Conservation (phyloP, 768 basidiomycete genomes). For the Suillus cothurnatus region DNA sequence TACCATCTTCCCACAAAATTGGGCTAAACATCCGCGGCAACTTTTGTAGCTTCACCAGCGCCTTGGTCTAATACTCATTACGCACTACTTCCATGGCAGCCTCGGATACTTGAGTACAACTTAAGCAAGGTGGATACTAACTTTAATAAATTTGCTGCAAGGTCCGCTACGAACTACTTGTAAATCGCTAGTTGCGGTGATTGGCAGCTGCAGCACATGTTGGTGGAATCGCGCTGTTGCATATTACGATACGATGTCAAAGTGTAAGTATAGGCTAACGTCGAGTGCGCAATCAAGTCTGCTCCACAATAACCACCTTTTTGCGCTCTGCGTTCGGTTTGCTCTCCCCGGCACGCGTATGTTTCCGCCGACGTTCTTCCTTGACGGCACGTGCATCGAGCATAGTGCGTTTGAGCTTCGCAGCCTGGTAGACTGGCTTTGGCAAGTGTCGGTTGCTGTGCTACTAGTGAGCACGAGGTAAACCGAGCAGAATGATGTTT, state of each 20-base stretch:
- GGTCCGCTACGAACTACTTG: background rate
- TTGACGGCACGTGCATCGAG: conserved; percentile 86
- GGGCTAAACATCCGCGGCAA: no score
- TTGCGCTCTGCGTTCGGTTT: conserved; percentile 94
- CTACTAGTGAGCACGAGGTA: conserved; percentile 6
- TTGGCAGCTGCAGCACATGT: background rate
- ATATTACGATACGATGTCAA: background rate
- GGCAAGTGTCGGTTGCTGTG: conserved; percentile 80
- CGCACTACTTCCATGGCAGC: background rate
- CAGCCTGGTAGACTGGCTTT: conserved; percentile 86
- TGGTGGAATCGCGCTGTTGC: background rate
- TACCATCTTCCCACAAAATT: no score
- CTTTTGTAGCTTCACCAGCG: background rate
- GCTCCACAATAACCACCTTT: conserved; percentile 82
- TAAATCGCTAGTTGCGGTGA: background rate
- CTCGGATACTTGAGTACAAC: background rate
- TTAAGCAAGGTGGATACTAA: background rate
- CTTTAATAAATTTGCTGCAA: background rate
- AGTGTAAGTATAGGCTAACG: background rate
- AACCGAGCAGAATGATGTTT: conserved; percentile 27
- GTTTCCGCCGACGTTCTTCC: conserved; percentile 89
- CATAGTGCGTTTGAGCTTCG: conserved; percentile 91
- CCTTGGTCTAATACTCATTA: background rate
- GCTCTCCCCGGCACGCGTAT: conserved; percentile 80
- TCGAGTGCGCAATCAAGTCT: conserved; percentile 39